A percentile compares a stretch with the other conserved stretches of the same genome.
Conservation (phyloP, 192 early-diverging fungal species). For the Dissophora globulifera region DNA sequence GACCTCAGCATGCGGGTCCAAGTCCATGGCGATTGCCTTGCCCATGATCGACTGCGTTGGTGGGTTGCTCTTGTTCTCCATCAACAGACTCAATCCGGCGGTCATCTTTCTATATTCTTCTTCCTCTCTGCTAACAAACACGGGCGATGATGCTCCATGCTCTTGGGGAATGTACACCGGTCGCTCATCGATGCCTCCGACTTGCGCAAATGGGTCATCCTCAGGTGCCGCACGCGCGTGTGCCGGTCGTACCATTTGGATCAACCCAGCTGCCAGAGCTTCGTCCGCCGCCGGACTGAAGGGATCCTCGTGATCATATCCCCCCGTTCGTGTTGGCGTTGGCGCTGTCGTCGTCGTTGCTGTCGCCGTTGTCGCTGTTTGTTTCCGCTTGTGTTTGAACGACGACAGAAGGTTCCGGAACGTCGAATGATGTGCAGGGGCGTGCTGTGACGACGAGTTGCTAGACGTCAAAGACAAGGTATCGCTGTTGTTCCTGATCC, state of each 20-base stretch:
- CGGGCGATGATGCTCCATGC: too few relatives aligned
- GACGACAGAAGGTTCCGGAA: conserved; percentile 22
- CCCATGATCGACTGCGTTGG: conserved; percentile 10
- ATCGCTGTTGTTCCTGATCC: conserved; percentile 13
- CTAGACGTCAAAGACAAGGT: conserved; percentile 11
- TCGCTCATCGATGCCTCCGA: conserved; percentile 2
- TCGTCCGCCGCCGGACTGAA: not conserved
- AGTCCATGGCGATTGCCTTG: conserved; percentile 1
- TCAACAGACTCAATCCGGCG: not conserved
- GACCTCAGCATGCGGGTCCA: conserved; percentile 4
- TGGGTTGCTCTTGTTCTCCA: not conserved
- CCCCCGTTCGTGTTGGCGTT: too few relatives aligned
- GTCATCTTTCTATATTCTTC: not conserved
- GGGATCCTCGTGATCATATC: conserved; percentile 1
- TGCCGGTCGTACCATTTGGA: too few relatives aligned
- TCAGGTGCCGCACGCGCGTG: not conserved
- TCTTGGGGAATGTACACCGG: not conserved
- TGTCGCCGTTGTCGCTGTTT: conserved; percentile 1
- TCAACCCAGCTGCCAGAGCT: too few relatives aligned
- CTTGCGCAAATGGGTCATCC: conserved; percentile 2
- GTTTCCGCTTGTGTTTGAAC: conserved; percentile 13
- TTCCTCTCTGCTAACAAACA: too few relatives aligned
- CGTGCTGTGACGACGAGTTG: too few relatives aligned
- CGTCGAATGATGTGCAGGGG: too few relatives aligned
- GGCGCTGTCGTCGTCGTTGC: too few relatives aligned